Evolutionary conservation across 176 grass and related monocot species (phyloP).

Genomic region (Bromus sterilis): DNA sequence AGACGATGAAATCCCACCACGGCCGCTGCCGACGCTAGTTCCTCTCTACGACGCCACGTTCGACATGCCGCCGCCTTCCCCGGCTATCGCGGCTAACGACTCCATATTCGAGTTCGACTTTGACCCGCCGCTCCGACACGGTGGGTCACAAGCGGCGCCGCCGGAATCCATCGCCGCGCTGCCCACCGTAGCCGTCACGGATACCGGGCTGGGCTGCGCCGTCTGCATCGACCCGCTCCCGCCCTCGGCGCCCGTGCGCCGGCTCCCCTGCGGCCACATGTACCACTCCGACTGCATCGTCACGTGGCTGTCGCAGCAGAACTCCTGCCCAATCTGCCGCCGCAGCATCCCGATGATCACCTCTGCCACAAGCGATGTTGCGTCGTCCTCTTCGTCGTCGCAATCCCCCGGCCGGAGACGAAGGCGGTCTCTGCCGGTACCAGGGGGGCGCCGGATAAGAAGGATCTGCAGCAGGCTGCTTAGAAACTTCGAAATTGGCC

Average conservation of each 20-base stretch:
- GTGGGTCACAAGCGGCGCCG: background rate
- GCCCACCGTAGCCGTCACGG: background rate
- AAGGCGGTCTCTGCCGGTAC: background rate
- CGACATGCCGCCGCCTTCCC: background rate
- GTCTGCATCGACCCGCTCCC: background rate
- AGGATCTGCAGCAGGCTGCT: conserved; percentile 7
- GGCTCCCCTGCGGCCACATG: background rate
- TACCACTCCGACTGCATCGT: conserved; percentile 23
- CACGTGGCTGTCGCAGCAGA: background rate
- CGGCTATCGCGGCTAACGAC: background rate
- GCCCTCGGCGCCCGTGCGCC: background rate
- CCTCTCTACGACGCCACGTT: background rate
- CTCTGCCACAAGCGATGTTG: background rate
- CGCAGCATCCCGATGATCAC: background rate
- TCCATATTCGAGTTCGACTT: background rate
- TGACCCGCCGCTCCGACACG: background rate
- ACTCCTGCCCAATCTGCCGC: conserved; percentile 30
- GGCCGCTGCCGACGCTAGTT: background rate
- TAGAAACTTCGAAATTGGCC: background rate
- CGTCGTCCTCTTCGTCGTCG: background rate
- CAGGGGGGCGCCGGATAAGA: background rate
- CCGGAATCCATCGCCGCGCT: background rate
- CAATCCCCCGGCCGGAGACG: background rate
- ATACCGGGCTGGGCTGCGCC: background rate
- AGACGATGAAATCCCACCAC: background rate